Conservation (phyloP, 306 rosid genomes). For the Morella rubra region DNA sequence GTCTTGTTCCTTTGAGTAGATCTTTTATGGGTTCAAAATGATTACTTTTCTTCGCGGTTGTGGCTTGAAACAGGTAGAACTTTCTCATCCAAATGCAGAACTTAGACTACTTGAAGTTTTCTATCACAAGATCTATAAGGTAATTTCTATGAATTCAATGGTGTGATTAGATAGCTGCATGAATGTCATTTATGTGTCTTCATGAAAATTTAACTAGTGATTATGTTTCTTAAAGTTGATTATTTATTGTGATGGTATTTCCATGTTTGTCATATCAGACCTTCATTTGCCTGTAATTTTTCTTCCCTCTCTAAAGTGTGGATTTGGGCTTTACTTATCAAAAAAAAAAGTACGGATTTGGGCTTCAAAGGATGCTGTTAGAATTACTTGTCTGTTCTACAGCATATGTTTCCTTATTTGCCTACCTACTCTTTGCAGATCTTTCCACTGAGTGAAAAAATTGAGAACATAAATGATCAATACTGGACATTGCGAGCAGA, state of each 20-base stretch:
- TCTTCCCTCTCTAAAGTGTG: not conserved
- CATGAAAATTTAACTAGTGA: not conserved
- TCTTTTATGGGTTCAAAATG: not conserved
- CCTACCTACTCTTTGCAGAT: conserved; percentile 41
- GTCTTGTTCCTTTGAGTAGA: not conserved
- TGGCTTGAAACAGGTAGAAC: conserved; percentile 66
- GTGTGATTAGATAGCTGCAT: not conserved
- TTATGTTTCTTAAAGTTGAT: not conserved
- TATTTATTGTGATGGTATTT: not conserved
- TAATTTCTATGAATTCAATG: conserved; percentile 13
- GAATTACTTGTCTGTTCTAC: not conserved
- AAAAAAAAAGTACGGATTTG: not conserved
- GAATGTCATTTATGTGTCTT: not conserved
- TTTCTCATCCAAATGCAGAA: conserved; percentile 81
- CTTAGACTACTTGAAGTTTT: conserved; percentile 90
- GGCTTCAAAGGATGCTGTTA: not conserved
- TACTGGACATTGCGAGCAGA: conserved; percentile 84
- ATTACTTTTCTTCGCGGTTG: not conserved
- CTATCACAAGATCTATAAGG: conserved; percentile 96
- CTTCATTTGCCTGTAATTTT: too few species aligned
- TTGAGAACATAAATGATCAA: conserved; percentile 78
- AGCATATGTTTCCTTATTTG: not conserved
- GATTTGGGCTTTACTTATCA: not conserved
- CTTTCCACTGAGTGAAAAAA: conserved; percentile 60
- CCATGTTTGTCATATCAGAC: not conserved